Conservation (phyloP, 768 basidiomycete genomes). For the Podaxis sp. region DNA sequence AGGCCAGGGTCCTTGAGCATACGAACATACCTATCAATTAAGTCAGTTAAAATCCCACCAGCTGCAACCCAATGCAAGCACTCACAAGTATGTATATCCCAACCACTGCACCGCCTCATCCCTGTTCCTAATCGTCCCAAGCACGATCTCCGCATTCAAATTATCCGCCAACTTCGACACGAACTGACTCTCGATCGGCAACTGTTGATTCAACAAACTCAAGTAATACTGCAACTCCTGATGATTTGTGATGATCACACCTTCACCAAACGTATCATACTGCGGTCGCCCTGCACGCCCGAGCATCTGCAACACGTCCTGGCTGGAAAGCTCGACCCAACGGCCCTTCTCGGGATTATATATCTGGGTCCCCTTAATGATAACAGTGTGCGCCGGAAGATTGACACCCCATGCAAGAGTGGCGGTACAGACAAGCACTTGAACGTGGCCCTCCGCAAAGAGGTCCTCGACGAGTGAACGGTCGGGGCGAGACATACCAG, state of each 20-base stretch:
- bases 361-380: slow-evolving; percentile 99
- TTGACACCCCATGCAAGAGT: slow-evolving; percentile 99
- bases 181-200: slow-evolving; percentile 96
- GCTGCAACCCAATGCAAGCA: slow-evolving; percentile 17
- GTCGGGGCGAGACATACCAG: slow-evolving; percentile 92
- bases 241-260: slow-evolving; percentile 98
- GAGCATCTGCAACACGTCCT: slow-evolving; percentile 98
- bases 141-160: slow-evolving; percentile 90
- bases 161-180: slow-evolving; percentile 92
- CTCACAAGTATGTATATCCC: slow-evolving; percentile 90
- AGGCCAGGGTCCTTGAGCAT: slow-evolving; percentile 89
- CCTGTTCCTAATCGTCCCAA: slow-evolving; percentile 91
- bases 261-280: slow-evolving; percentile 96
- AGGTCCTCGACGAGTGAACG: slow-evolving; percentile 91
- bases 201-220: slow-evolving; percentile 92
- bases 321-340: slow-evolving; percentile 94
- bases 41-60: slow-evolving; percentile 4
- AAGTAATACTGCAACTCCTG: slow-evolving; percentile 96
- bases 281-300: slow-evolving; percentile 97
- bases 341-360: slow-evolving; percentile 99
- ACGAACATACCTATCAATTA: slow-evolving; percentile 74
- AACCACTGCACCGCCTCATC: slow-evolving; percentile 98
- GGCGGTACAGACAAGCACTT: slow-evolving; percentile 95
- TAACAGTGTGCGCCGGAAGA: slow-evolving; percentile 94
- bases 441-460: slow-evolving; percentile 88